Evolutionary conservation across 345 rosid species (phyloP).

Genomic region (Populus nigra): DNA sequence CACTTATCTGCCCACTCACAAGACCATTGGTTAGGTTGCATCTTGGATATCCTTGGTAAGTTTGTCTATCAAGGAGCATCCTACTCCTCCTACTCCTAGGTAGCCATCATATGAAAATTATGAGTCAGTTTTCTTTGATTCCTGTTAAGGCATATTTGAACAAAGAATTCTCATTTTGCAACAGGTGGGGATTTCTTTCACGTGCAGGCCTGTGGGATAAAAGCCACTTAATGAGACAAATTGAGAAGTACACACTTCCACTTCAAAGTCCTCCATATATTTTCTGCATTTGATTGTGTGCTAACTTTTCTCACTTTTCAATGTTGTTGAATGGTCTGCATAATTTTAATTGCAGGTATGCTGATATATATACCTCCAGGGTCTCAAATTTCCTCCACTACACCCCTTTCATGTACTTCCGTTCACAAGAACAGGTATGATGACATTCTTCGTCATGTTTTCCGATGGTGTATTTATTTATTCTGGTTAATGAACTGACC

Average conservation of each 20-base stretch:
- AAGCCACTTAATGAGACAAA: constrained; percentile 96
- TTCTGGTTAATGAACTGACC: constrained; percentile 6
- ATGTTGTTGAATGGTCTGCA: neutral
- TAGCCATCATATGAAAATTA: neutral
- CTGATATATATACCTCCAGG: constrained; percentile 87
- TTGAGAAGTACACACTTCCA: constrained; percentile 61
- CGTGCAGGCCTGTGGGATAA: constrained; percentile 96
- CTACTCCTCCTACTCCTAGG: neutral
- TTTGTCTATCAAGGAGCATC: neutral
- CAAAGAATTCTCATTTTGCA: constrained; percentile 3
- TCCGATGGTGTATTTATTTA: neutral
- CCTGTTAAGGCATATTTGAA: neutral
- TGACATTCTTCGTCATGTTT: neutral
- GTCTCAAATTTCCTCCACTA: constrained; percentile 86
- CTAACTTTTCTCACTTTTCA: neutral
- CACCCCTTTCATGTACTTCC: constrained; percentile 95
- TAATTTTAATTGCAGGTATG: constrained; percentile 55
- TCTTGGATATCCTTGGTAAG: neutral
- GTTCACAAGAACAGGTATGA: constrained; percentile 84
- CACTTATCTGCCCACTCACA: neutral
- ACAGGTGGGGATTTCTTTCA: constrained; percentile 94
- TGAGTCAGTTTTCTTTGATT: neutral
- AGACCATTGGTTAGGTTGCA: neutral
- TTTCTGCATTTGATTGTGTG: neutral
- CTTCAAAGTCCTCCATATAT: neutral